Base-by-base conservation (phyloP, 106 monocot species). In the Allium fistulosum region DNA sequence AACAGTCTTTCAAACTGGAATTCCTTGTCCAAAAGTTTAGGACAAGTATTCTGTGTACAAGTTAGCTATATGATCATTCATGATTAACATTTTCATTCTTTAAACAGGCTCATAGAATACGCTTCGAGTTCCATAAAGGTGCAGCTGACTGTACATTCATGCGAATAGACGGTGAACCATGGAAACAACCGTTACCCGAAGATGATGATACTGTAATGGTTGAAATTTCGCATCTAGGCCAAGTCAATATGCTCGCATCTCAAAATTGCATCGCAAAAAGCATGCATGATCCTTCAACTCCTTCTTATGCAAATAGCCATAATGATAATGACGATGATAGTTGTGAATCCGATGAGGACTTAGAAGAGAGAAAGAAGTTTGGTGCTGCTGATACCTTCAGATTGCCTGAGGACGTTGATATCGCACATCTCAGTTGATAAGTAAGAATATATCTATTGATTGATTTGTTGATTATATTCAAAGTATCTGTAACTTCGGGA, bases 161-260 rank as follows among this genome's bases (percentile, higher is more conserved):
- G 96, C 81, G 96, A 67, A 76, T 92, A 6, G 96, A 97, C 45
- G 96, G 96, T 12, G 96, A 97, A 77, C 96, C 96, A 9, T 92
- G 96, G 96, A 92, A 85, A 77, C 96, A 97, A 58, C 92, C 92
- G 26, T 76, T 97, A 8, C 96, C 96, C 3, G 16, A 67, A 53
- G 74, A 97, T 10, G 67, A 67, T 7, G 67, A 84, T 72, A 86
- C 86, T 0, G 96, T 97, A 14, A 86, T 86, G 46, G 84, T 97
- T 11, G 92, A 92, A 63, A 97, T 92, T 63, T 86, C 91, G 46
- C 92, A 89, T 60, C 84, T 76, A 5, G 82, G 86, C 11, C 86
- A 82, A 61, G 88, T 92, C 46, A 88, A 79, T 68, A 92, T 97
- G 84, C 82, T 97, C 0, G 92, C 96, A 37, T 51, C 64, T 10